Base-by-base conservation (phyloP, 805 yeast species). In the Metschnikowia shivogae region DNA sequence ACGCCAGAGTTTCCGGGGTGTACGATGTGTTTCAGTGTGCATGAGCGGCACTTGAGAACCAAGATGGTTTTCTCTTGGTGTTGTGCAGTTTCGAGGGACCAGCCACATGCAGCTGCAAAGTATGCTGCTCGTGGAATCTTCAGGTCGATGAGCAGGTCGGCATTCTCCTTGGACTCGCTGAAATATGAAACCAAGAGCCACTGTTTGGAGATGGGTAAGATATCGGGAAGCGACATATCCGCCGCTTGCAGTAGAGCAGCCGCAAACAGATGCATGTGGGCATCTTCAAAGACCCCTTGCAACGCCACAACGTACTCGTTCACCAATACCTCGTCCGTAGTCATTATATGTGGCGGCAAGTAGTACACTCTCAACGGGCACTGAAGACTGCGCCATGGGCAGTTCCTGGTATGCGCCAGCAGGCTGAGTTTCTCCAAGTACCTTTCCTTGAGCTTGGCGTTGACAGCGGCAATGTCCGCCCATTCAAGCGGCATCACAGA, bases 331-430 rank as follows among this genome's bases (percentile, higher is more conserved):
- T 58, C 65, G 45, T 67, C 57, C 11, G 73, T 65, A 12, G 53
- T 44, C 12, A 56, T 52, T 5, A 70, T 33, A 36, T 62, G 61
- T 0, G 72, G 72, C 5, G 66, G 56, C 20, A 60, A 50, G 51
- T 71, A 70, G 44, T 71, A 71, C 0, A 60, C 68, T 11, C 57
- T 55, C 8, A 62, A 38, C 0, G 74, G 72, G 26, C 67, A 59
- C 43, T 62, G 67, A 31, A 66, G 61, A 33, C 53, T 57, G 22
- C 61, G 55, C 76, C 76, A 71, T 1, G 69, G 60, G 35, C 76
- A 71, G 34, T 57, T 53, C 1, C 39, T 27, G 8, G 54, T 49
- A 40, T 71, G 76, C 5, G 63, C 73, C 10, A 44, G 26, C 3
- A 34, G 39, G 30, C 41, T 43, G 9, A 71, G 51, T 44, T 61